A percentile compares a stretch with the other conserved stretches of the same genome.
These are phyloP conservation scores for Saccharomycopsis schoenii DNA, from an alignment of 805 yeast genomes.

Conservation along the genomic window DNA sequence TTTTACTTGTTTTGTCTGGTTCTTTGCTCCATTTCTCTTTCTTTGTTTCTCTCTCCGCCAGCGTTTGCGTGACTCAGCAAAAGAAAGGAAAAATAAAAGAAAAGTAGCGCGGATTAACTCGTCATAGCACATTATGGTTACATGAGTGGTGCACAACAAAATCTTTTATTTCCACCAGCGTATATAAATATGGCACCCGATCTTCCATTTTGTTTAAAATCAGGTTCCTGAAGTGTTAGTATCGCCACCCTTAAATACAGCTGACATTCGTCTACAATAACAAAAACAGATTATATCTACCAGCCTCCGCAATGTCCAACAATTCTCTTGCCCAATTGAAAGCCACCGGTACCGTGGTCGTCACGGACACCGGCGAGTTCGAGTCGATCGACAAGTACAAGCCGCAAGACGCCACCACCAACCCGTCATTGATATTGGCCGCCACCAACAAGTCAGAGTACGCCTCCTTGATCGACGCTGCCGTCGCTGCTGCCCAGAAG, in stretches of 20 bases:
- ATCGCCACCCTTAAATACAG: too few species aligned
- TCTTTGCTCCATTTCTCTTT: neutral
- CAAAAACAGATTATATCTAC: too few species aligned
- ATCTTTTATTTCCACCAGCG: neutral
- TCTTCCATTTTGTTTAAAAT: neutral
- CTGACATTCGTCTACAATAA: too few species aligned
- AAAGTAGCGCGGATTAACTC: neutral
- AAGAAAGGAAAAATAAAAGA: neutral
- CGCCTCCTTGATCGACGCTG: constrained; percentile 81
- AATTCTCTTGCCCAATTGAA: constrained; percentile 87
- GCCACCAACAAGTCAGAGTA: constrained; percentile 88
- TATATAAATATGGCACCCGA: neutral
- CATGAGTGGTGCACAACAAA: too few species aligned
- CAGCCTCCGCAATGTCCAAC: constrained; percentile 25
- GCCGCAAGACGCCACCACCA: constrained; percentile 99
- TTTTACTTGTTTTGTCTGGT: neutral
- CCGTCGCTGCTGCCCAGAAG: constrained; percentile 54
- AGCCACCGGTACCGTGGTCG: constrained; percentile 92
- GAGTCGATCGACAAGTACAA: constrained; percentile 95
- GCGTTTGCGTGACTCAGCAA: neutral
- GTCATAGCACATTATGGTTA: neutral
- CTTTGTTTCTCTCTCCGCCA: neutral
- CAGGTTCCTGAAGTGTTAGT: neutral
- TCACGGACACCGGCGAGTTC: constrained; percentile 98
- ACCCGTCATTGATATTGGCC: constrained; percentile 94